phyloP scores from a whole-genome alignment of 495 filamentous ascomycete species.

The Trichoderma parareesei region DNA sequence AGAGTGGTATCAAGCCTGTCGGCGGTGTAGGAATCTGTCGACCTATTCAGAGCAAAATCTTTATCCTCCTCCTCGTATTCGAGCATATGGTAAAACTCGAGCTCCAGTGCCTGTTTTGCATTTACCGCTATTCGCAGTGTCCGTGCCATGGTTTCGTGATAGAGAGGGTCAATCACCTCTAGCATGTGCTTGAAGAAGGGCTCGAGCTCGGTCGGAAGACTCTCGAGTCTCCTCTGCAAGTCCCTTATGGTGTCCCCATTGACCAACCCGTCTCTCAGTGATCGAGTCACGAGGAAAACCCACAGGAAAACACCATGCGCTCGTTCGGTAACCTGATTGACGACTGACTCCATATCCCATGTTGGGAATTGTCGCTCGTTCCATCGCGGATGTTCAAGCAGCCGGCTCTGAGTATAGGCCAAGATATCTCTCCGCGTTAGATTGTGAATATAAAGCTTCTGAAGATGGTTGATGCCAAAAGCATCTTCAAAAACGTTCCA shows the following conservation, averaged over 20 bases:
- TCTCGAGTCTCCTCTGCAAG: constrained; percentile 16
- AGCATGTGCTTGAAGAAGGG: constrained; percentile 20
- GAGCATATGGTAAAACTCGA: background rate
- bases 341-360: constrained; percentile 12
- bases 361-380: constrained; percentile 8
- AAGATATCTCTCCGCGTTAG: constrained; percentile 26
- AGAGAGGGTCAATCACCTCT: constrained; percentile 12
- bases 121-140: background rate
- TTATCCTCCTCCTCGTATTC: background rate
- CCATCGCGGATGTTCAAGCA: background rate
- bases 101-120: background rate
- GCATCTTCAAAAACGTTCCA: constrained; percentile 36
- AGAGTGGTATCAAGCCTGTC: background rate
- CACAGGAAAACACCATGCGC: constrained; percentile 37
- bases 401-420: constrained; percentile 19
- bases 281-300: constrained; percentile 24
- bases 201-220: constrained; percentile 20
- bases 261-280: constrained; percentile 17
- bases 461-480: constrained; percentile 19
- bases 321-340: constrained; percentile 22
- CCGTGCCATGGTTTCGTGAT: constrained; percentile 18
- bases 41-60: background rate
- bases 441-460: constrained; percentile 18
- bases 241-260: constrained; percentile 19
- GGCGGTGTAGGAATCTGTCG: background rate